Percentiles rank a stretch among this genome's conserved stretches.
Evolutionary conservation across 306 rosid species (phyloP).

Genomic region (Fagus sylvatica): DNA sequence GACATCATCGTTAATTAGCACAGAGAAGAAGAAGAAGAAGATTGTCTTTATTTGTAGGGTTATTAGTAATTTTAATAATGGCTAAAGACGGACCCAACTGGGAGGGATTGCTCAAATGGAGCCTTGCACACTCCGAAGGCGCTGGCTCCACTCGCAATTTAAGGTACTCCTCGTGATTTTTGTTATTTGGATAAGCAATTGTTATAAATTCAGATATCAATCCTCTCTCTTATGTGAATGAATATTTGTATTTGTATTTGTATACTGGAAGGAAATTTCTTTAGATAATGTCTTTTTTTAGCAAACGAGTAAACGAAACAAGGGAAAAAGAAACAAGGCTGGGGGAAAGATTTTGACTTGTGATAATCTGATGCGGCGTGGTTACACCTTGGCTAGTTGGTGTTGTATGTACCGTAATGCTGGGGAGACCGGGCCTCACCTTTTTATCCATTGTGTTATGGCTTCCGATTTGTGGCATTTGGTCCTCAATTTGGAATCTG

Average conservation of each 20-base stretch:
- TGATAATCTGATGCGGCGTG: no score
- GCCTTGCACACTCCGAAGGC: slow-evolving; percentile 76
- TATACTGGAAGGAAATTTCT: background rate
- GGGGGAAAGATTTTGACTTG: no score
- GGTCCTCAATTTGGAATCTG: no score
- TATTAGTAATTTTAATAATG: slow-evolving; percentile 33
- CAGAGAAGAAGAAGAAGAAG: background rate
- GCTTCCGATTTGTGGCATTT: no score
- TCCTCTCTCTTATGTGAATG: background rate
- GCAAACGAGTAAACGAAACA: no score
- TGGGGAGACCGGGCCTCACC: no score
- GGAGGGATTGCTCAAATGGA: slow-evolving; percentile 93
- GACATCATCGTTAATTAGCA: background rate
- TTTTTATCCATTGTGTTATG: no score
- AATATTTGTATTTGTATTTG: background rate
- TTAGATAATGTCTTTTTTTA: no score
- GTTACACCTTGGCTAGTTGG: no score
- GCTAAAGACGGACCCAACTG: slow-evolving; percentile 80
- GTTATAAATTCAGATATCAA: background rate
- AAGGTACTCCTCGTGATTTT: slow-evolving; percentile 35
- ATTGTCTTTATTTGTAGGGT: background rate
- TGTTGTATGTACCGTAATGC: no score
- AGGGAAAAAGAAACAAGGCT: no score
- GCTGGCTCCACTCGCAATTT: slow-evolving; percentile 60
- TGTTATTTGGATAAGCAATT: background rate